Evolutionary conservation across 805 yeast genomes (phyloP), one percentile per base, ranked within the genome.

Genomic region (Saturnispora serradocipensis): DNA sequence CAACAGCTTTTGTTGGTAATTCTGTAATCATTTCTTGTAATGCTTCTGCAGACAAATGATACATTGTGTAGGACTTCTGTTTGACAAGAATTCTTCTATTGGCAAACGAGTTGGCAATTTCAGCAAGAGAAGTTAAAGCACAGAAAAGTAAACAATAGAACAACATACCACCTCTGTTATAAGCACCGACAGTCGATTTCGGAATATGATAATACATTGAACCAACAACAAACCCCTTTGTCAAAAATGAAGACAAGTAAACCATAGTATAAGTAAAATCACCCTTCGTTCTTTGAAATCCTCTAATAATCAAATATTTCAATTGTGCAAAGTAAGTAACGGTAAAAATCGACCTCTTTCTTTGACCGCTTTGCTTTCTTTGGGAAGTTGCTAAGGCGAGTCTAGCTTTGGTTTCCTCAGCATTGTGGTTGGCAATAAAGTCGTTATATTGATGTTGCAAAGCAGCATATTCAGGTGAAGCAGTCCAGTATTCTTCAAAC

Each of bases 11-110:
- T 27, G 76, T 69, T 25, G 86, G 86, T 53, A 80, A 64, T 64
- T 80, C 84, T 44, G 84, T 77, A 43, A 81, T 67, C 61, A 78
- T 77, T 56, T 76, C 76, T 46, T 82, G 84, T 48, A 81, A 60
- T 5, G 84, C 81, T 67, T 81, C 85, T 38, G 84, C 84, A 34
- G 86, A 74, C 38, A 79, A 75, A 54, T 81, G 77, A 61, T 81
- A 81, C 72, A 81, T 72, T 18, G 84, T 80, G 59, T 77, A 81
- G 45, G 81, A 72, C 62, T 76, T 79, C 59, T 81, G 87, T 60
- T 81, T 81, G 55, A 78, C 81, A 47, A 81, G 72, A 57, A 81
- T 79, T 16, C 80, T 77, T 71, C 86, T 76, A 46, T 76, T 77
- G 48, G 78, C 76, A 61, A 78, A 81, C 48, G 81, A 73, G 25